phyloP scores from a whole-genome alignment of 2,329 filamentous ascomycete species.

The Neoascochyta sp. region DNA sequence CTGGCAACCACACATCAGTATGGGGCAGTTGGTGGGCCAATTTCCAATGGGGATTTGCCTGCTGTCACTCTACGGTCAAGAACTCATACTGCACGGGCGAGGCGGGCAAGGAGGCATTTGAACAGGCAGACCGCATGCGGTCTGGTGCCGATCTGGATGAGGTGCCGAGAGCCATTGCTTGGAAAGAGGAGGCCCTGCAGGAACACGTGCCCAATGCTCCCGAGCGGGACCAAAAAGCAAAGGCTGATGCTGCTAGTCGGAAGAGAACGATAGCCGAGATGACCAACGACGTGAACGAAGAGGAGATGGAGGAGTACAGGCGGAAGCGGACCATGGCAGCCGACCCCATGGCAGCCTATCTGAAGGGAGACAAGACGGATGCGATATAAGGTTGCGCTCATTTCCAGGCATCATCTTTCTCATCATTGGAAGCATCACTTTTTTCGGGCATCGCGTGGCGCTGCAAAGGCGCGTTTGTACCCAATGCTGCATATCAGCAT shows the following conservation, averaged over 20 bases:
- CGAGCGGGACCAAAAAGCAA: constrained; percentile 41
- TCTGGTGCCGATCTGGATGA: constrained; percentile 46
- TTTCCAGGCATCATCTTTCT: constrained; percentile 7
- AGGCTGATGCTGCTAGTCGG: constrained; percentile 46
- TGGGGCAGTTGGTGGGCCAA: constrained; percentile 98
- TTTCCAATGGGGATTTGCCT: constrained; percentile 94
- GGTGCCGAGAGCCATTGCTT: constrained; percentile 41
- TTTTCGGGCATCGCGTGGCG: constrained; percentile 35
- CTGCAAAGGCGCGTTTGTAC: constrained; percentile 22
- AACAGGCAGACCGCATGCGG: constrained; percentile 65
- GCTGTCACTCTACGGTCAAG: constrained; percentile 89
- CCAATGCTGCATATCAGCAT: constrained; percentile 17
- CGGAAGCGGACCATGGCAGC: constrained; percentile 68
- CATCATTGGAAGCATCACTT: constrained; percentile 14
- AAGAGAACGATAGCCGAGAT: constrained; percentile 78
- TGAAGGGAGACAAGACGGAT: constrained; percentile 68
- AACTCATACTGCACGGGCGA: constrained; percentile 98
- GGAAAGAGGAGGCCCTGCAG: constrained; percentile 39
- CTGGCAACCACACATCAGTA: constrained; percentile 87
- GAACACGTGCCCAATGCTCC: constrained; percentile 45
- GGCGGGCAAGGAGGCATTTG: constrained; percentile 75
- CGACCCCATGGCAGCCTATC: constrained; percentile 81
- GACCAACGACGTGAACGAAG: constrained; percentile 72
- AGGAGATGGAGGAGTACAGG: constrained; percentile 82
- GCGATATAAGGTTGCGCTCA: constrained; percentile 44